Evolutionary conservation across 2,329 filamentous ascomycete species (phyloP).

Genomic region (Venturia asperata): DNA sequence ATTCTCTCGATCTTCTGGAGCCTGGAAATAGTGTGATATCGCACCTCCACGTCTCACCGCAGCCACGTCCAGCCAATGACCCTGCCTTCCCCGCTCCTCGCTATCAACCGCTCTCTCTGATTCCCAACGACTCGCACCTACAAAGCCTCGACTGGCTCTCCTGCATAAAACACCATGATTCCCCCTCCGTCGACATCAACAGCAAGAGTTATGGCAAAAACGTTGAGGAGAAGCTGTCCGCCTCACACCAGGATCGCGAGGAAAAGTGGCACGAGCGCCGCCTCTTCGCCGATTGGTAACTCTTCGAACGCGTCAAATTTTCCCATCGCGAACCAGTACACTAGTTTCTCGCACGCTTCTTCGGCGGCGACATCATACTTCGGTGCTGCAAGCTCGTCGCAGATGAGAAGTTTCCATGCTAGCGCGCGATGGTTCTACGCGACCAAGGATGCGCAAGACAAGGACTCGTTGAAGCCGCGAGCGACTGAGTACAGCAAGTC

Average conservation of each 20-base stretch:
- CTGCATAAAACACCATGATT: neutral
- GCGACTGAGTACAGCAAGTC: conserved; percentile 61
- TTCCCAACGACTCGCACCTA: neutral
- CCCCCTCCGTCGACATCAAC: neutral
- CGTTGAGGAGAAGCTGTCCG: conserved; percentile 10
- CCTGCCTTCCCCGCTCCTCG: conserved; percentile 1
- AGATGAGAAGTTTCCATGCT: neutral
- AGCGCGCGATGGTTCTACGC: conserved; percentile 22
- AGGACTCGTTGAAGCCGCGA: conserved; percentile 56
- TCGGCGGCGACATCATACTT: neutral
- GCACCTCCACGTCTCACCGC: neutral
- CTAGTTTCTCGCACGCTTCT: neutral
- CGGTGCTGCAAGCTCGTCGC: neutral
- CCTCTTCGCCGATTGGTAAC: neutral
- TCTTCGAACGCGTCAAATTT: neutral
- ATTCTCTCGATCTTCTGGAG: neutral
- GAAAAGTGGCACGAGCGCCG: neutral
- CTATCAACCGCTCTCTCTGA: neutral
- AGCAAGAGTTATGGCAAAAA: neutral
- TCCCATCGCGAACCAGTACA: neutral
- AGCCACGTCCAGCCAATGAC: neutral
- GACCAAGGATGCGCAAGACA: conserved; percentile 40
- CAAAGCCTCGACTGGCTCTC: neutral
- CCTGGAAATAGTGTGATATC: neutral
- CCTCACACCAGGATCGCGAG: conserved; percentile 3